Conservation (phyloP, 352 stramenopile species). For the Aphanomyces euteiches region DNA sequence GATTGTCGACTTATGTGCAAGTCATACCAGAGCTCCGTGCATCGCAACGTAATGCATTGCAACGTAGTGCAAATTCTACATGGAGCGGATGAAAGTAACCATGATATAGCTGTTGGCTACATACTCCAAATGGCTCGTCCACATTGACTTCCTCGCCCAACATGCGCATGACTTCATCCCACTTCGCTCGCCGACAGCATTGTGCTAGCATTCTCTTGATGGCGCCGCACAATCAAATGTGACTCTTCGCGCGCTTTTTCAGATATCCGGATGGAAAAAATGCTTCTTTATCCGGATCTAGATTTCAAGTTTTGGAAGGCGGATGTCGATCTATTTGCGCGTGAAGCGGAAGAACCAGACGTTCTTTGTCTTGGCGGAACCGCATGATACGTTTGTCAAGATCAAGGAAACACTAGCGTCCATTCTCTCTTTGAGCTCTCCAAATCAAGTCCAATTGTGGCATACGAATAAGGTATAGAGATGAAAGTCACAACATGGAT, state of each 20-base stretch:
- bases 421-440: conserved; percentile 52
- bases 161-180: conserved; percentile 7
- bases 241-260: conserved; percentile 7
- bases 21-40: conserved; percentile 18
- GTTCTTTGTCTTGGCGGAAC: conserved; percentile 82
- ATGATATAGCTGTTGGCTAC: background rate
- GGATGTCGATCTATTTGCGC: conserved; percentile 62
- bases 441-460: conserved; percentile 68
- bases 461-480: conserved; percentile 51
- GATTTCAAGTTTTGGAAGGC: conserved; percentile 2
- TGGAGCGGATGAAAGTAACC: background rate
- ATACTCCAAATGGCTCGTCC: conserved; percentile 16
- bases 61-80: conserved; percentile 16
- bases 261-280: conserved; percentile 17
- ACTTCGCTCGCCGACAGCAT: conserved; percentile 21
- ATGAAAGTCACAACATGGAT: conserved; percentile 11
- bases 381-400: conserved; percentile 69
- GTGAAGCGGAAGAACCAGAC: conserved; percentile 86
- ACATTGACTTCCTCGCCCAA: conserved; percentile 5
- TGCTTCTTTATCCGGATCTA: conserved; percentile 15
- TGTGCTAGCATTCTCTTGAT: conserved; percentile 8
- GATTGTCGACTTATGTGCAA: background rate
- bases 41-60: conserved; percentile 23
- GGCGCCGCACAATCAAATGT: background rate
- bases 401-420: conserved; percentile 77